Evolutionary conservation across 345 rosid species (phyloP).

Genomic region (Atalantia buxifolia): DNA sequence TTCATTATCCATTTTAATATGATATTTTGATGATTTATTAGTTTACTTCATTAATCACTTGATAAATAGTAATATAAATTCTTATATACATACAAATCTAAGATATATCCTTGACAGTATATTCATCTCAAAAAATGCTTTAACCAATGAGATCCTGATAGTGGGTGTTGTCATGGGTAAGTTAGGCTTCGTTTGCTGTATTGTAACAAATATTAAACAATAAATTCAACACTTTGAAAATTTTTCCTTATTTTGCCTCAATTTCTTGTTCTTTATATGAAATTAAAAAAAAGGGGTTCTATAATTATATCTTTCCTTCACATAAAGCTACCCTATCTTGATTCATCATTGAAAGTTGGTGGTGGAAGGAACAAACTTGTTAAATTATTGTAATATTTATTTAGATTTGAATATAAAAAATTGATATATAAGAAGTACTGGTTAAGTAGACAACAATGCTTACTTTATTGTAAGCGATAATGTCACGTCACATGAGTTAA

Average conservation of each 20-base stretch:
- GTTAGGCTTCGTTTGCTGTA: not conserved
- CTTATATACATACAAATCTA: no score
- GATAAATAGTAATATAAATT: not conserved
- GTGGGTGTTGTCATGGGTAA: not conserved
- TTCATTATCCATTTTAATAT: not conserved
- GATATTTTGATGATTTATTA: not conserved
- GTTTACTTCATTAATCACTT: not conserved
- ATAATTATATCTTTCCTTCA: not conserved
- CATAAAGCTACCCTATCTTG: not conserved
- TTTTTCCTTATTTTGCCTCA: no score
- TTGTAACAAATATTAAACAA: not conserved
- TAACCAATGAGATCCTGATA: not conserved
- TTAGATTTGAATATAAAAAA: not conserved
- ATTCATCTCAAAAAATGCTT: no score
- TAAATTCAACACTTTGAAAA: not conserved
- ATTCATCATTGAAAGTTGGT: not conserved
- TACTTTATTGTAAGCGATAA: no score
- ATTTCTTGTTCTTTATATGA: no score
- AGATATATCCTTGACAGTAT: no score
- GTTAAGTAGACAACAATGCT: accelerated
- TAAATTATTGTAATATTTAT: not conserved
- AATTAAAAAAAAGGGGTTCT: no score
- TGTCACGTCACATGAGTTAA: no score
- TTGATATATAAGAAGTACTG: accelerated
- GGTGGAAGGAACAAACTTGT: not conserved